Evolutionary conservation across 2,329 filamentous ascomycete genomes (phyloP).

Genomic region (Curvularia eragrostidis): DNA sequence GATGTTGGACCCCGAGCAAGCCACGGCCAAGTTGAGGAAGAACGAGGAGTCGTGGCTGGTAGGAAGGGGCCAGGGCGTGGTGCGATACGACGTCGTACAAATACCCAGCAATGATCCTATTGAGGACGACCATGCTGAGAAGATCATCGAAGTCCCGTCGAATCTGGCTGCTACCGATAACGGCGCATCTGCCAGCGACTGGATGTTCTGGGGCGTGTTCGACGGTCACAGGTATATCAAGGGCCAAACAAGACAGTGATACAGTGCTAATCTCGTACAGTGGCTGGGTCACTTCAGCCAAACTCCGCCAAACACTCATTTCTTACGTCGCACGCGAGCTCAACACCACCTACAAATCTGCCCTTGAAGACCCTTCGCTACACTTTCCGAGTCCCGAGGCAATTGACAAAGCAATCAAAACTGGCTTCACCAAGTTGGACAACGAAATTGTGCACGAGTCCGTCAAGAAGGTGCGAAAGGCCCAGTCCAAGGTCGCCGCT

Average conservation of each 20-base stretch:
- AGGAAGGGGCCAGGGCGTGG: constrained; percentile 85
- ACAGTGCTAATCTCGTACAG: constrained; percentile 54
- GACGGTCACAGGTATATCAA: constrained; percentile 84
- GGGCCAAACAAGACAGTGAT: background rate
- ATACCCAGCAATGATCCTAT: constrained; percentile 96
- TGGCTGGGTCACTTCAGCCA: constrained; percentile 97
- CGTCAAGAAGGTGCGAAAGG: constrained; percentile 87
- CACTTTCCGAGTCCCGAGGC: constrained; percentile 76
- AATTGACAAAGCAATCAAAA: constrained; percentile 90
- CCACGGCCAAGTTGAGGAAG: constrained; percentile 83
- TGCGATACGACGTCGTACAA: constrained; percentile 93
- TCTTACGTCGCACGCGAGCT: constrained; percentile 91
- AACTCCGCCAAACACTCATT: constrained; percentile 89
- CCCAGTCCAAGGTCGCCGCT: constrained; percentile 86
- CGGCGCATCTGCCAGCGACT: constrained; percentile 73
- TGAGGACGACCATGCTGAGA: constrained; percentile 97
- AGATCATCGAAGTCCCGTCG: constrained; percentile 88
- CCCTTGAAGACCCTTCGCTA: constrained; percentile 62
- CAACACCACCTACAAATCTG: constrained; percentile 86
- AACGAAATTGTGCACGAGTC: constrained; percentile 94
- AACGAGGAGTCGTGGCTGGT: constrained; percentile 93
- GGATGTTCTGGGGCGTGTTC: constrained; percentile 99
- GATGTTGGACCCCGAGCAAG: constrained; percentile 96
- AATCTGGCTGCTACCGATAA: constrained; percentile 62
- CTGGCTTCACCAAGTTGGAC: constrained; percentile 85